Evolutionary conservation across 2,329 filamentous ascomycete species (phyloP).

Genomic region (Colletotrichum shisoi): DNA sequence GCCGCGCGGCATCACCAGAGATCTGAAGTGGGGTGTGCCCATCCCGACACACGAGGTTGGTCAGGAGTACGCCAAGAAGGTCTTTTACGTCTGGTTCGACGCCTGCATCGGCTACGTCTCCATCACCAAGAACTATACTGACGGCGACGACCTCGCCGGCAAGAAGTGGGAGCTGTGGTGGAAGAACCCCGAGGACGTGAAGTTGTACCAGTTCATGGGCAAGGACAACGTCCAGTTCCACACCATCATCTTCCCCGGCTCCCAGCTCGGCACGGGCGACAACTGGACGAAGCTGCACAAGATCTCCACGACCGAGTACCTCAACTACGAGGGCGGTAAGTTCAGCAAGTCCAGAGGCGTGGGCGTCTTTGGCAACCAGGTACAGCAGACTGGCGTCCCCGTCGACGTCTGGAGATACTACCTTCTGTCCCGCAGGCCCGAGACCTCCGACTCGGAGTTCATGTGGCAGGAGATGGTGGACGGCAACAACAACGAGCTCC

Average conservation of each 20-base stretch:
- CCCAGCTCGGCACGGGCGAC: slow-evolving; percentile 82
- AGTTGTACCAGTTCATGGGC: slow-evolving; percentile 94
- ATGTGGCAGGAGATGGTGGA: slow-evolving; percentile 85
- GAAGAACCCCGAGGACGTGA: slow-evolving; percentile 86
- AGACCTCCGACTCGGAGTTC: slow-evolving; percentile 87
- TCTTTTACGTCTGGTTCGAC: slow-evolving; percentile 75
- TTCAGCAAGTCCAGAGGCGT: slow-evolving; percentile 91
- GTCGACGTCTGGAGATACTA: slow-evolving; percentile 95
- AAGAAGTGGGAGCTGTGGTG: slow-evolving; percentile 93
- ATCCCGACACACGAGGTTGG: slow-evolving; percentile 59
- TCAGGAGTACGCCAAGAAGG: slow-evolving; percentile 67
- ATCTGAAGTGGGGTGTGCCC: slow-evolving; percentile 85
- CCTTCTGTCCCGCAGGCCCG: slow-evolving; percentile 83
- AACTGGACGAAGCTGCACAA: slow-evolving; percentile 91
- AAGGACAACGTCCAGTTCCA: slow-evolving; percentile 76
- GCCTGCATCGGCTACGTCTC: slow-evolving; percentile 74
- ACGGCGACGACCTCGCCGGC: slow-evolving; percentile 53
- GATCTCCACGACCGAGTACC: slow-evolving; percentile 84
- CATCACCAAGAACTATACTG: slow-evolving; percentile 88
- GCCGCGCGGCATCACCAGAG: slow-evolving; percentile 87
- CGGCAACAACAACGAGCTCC: slow-evolving; percentile 87
- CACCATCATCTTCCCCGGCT: slow-evolving; percentile 89
- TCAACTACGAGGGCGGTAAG: slow-evolving; percentile 89
- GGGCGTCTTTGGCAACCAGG: slow-evolving; percentile 90
- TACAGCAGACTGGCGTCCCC: slow-evolving; percentile 82